Percentiles rank a stretch among this genome's conserved stretches.
Evolutionary conservation across 441 rosid species (phyloP).

Genomic region (Corymbia citriodora): DNA sequence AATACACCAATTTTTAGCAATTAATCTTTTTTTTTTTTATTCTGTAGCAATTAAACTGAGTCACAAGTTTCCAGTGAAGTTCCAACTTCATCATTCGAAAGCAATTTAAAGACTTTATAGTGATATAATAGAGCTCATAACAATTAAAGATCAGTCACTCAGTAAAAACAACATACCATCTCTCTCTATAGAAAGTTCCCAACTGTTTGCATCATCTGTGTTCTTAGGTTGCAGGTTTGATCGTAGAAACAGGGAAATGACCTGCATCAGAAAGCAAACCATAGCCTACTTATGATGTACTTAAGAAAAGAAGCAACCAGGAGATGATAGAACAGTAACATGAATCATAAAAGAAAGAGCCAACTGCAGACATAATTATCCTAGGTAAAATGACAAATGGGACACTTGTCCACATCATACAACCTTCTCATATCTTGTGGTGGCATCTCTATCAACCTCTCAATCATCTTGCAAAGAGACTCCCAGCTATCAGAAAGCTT

Average conservation of each 20-base stretch:
- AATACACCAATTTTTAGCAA: background rate
- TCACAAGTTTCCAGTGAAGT: background rate
- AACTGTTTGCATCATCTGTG: constrained; percentile 11
- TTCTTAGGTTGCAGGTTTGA: constrained; percentile 49
- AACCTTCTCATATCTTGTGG: background rate
- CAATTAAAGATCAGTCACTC: background rate
- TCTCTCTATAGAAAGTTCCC: constrained; percentile 21
- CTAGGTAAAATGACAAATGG: background rate
- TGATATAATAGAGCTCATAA: background rate
- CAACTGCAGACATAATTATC: background rate
- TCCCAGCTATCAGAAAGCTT: background rate
- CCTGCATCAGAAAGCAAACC: constrained; percentile 41
- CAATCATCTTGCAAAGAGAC: background rate
- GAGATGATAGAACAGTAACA: background rate
- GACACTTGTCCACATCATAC: background rate
- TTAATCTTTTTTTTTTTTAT: background rate
- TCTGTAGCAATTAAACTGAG: background rate
- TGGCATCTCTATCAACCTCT: background rate
- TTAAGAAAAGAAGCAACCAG: background rate
- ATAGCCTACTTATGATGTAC: background rate
- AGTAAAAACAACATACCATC: constrained; percentile 24
- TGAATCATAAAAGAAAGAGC: background rate
- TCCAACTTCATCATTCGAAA: background rate
- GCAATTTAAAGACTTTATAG: background rate
- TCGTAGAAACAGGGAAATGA: constrained; percentile 67